A percentile compares a stretch with the other conserved stretches of the same genome.
phyloP scores from a whole-genome alignment of 169 alveolate genomes.

The Cryptosporidium viatorum region DNA sequence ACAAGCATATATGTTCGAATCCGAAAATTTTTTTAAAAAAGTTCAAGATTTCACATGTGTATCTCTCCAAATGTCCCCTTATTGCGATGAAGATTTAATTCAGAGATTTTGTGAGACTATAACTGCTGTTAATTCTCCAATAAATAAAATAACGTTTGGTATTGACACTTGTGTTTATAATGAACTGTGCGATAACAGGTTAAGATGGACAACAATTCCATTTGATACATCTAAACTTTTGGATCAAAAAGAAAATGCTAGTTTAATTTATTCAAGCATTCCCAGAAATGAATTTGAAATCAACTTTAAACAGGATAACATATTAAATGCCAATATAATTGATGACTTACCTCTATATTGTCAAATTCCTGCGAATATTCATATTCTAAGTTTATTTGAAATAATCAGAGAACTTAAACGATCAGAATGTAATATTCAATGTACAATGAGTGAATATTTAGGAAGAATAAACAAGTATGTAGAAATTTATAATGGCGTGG shows the following conservation, averaged over 20 bases:
- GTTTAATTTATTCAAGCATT: neutral
- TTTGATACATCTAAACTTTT: constrained; percentile 28
- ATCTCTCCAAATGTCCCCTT: constrained; percentile 65
- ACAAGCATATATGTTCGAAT: constrained; percentile 66
- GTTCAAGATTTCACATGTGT: constrained; percentile 34
- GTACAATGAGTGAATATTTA: constrained; percentile 48
- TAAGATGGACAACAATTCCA: constrained; percentile 53
- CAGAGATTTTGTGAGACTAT: constrained; percentile 57
- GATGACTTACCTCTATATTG: constrained; percentile 45
- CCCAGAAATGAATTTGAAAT: neutral
- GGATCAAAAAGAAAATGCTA: neutral
- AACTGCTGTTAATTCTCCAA: constrained; percentile 53
- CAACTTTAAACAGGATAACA: neutral
- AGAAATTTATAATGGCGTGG: constrained; percentile 56
- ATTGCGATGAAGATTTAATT: constrained; percentile 63
- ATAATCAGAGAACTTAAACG: constrained; percentile 35
- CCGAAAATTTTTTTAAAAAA: constrained; percentile 63
- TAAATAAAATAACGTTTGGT: constrained; percentile 31
- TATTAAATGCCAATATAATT: constrained; percentile 1
- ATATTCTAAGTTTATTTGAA: constrained; percentile 39
- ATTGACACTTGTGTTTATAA: constrained; percentile 34
- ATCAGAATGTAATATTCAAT: neutral
- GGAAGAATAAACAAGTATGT: constrained; percentile 28
- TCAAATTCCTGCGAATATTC: constrained; percentile 63
- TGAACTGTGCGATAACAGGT: constrained; percentile 22